These are phyloP conservation scores for Cylindrodendrum hubeiense DNA, from an alignment of 2,329 filamentous ascomycete genomes.

Conservation along the genomic window DNA sequence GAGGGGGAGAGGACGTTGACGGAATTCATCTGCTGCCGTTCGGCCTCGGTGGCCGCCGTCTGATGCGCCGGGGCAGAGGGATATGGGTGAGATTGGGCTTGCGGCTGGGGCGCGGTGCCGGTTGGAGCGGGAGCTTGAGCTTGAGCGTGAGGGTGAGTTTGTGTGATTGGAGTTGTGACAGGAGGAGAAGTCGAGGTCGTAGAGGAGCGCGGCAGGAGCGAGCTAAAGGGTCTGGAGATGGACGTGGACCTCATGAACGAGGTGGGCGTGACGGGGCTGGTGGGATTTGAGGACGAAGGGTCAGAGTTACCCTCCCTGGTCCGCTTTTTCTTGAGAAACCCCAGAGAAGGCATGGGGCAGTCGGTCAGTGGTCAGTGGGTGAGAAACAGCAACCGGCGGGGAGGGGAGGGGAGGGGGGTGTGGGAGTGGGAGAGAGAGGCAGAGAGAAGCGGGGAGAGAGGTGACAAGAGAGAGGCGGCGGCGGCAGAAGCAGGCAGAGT, in stretches of 20 bases:
- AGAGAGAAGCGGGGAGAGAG: constrained; percentile 18
- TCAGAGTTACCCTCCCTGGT: constrained; percentile 89
- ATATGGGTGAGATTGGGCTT: constrained; percentile 32
- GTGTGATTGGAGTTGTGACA: constrained; percentile 28
- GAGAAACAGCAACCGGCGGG: constrained; percentile 14
- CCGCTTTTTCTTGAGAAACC: constrained; percentile 98
- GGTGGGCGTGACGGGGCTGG: constrained; percentile 72
- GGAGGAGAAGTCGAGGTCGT: constrained; percentile 47
- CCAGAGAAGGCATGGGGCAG: constrained; percentile 86
- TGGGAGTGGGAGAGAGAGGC: constrained; percentile 33
- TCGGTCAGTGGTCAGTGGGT: constrained; percentile 19
- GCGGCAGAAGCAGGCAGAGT: neutral
- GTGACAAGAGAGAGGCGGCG: constrained; percentile 5
- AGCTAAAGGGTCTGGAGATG: constrained; percentile 60
- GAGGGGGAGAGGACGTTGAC: constrained; percentile 44
- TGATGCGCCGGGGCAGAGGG: constrained; percentile 34
- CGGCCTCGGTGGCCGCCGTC: constrained; percentile 37
- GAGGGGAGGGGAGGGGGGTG: constrained; percentile 37
- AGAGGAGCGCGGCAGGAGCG: constrained; percentile 50
- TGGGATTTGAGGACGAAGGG: constrained; percentile 74
- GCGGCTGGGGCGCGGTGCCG: constrained; percentile 44
- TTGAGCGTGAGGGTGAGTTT: constrained; percentile 5
- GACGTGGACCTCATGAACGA: constrained; percentile 60
- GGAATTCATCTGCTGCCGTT: constrained; percentile 45
- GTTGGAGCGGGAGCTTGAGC: constrained; percentile 28